A percentile compares a stretch with the other conserved stretches of the same genome.
Conservation (phyloP, 2,329 filamentous ascomycete genomes). For the Penicillium paneum region DNA sequence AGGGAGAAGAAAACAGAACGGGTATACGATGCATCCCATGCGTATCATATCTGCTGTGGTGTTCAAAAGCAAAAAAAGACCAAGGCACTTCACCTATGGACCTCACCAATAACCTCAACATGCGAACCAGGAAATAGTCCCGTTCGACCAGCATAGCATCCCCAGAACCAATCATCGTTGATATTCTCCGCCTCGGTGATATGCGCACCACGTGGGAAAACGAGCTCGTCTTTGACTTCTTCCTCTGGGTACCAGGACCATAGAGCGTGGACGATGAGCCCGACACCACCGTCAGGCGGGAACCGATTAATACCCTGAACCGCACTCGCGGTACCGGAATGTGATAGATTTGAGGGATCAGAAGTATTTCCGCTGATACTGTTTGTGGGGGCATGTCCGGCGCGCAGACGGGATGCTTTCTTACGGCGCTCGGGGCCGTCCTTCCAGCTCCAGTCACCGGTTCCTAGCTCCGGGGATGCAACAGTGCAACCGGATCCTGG, state of each 20-base stretch:
- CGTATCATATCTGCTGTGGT: neutral
- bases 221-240: constrained; percentile 63
- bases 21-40: neutral
- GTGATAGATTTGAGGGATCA: constrained; percentile 5
- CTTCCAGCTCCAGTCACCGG: constrained; percentile 44
- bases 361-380: constrained; percentile 14
- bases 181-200: constrained; percentile 80
- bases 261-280: constrained; percentile 59
- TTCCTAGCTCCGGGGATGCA: constrained; percentile 26
- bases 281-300: constrained; percentile 73
- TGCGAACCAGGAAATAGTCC: constrained; percentile 80
- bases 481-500: constrained; percentile 25
- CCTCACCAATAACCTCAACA: constrained; percentile 53
- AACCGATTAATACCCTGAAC: constrained; percentile 43
- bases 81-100: constrained; percentile 18
- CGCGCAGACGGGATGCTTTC: constrained; percentile 36
- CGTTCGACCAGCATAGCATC: constrained; percentile 74
- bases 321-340: constrained; percentile 15
- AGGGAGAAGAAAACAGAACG: neutral
- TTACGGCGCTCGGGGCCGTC: constrained; percentile 40
- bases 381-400: constrained; percentile 4
- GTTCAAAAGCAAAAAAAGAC: neutral
- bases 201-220: constrained; percentile 80
- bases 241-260: constrained; percentile 76
- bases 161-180: constrained; percentile 88